phyloP scores from a whole-genome alignment of 2,329 filamentous ascomycete genomes.

The Hypoxylon sp. region DNA sequence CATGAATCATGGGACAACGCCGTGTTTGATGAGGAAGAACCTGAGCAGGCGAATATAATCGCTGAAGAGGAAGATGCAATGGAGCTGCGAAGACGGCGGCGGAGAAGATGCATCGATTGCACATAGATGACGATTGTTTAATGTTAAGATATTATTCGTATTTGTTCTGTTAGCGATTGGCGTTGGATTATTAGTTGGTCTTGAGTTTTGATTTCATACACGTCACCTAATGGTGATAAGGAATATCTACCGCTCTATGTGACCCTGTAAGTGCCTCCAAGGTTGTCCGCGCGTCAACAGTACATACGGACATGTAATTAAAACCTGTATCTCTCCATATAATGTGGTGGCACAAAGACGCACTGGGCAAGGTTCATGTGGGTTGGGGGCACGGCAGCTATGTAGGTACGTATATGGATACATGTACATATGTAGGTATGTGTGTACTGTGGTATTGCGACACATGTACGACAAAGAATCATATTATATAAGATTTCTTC shows the following conservation, averaged over 20 bases:
- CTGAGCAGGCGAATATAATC: conserved; percentile 42
- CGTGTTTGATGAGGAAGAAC: conserved; percentile 47
- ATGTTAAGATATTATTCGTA: conserved; percentile 4
- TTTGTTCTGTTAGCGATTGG: conserved; percentile 10
- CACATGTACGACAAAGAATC: neutral
- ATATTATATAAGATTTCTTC: conserved; percentile 3
- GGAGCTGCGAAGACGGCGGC: conserved; percentile 47
- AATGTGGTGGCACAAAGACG: too few species aligned
- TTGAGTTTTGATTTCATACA: neutral
- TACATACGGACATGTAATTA: too few species aligned
- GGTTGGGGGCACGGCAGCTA: neutral
- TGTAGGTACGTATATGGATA: too few species aligned
- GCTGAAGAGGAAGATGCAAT: conserved; percentile 29
- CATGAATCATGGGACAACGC: conserved; percentile 64
- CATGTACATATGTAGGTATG: too few species aligned
- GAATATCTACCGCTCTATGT: neutral
- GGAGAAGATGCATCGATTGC: conserved; percentile 26
- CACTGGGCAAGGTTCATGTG: too few species aligned
- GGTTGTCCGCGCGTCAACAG: neutral
- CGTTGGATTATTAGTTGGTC: conserved; percentile 3
- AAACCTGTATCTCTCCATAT: too few species aligned
- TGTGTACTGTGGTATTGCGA: neutral
- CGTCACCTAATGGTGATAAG: neutral
- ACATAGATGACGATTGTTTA: conserved; percentile 13
- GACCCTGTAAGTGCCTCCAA: neutral